Evolutionary conservation across 306 rosid genomes (phyloP).

Genomic region (Quercus wislizeni): DNA sequence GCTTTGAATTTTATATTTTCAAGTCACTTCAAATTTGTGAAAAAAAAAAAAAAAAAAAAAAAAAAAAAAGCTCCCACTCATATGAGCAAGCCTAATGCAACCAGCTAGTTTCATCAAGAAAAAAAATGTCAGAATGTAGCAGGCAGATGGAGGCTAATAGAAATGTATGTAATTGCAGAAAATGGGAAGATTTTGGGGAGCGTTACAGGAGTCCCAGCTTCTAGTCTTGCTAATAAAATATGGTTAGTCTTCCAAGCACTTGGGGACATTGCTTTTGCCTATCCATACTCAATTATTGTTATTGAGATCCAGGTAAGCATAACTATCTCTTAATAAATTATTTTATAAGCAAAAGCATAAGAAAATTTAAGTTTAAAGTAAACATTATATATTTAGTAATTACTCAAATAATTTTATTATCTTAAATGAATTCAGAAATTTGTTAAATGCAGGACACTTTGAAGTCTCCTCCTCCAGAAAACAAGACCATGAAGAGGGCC

Average conservation of each 20-base stretch:
- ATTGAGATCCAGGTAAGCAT: slow-evolving; percentile 74
- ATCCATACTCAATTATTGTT: slow-evolving; percentile 78
- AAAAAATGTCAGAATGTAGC: no score
- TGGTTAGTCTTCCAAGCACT: slow-evolving; percentile 77
- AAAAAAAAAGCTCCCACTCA: not conserved
- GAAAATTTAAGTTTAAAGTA: no score
- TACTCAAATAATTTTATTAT: not conserved
- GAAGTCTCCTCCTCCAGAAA: slow-evolving; percentile 85
- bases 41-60: not conserved
- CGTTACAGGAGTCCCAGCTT: slow-evolving; percentile 42
- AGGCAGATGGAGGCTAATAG: not conserved
- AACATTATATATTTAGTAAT: not conserved
- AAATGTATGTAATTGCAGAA: slow-evolving; percentile 37
- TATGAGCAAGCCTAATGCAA: not conserved
- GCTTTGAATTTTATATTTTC: not conserved
- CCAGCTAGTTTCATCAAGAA: not conserved
- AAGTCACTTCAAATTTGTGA: not conserved
- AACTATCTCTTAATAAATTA: not conserved
- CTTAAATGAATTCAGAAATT: slow-evolving; percentile 11
- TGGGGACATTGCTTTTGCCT: slow-evolving; percentile 89
- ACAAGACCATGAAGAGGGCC: slow-evolving; percentile 57
- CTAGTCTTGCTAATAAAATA: slow-evolving; percentile 40
- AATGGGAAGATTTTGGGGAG: slow-evolving; percentile 60
- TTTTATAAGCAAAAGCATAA: not conserved
- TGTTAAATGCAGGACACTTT: slow-evolving; percentile 67